These are phyloP conservation scores for Phytophthora foliorum DNA, from an alignment of 352 stramenopile species.

Conservation along the genomic window DNA sequence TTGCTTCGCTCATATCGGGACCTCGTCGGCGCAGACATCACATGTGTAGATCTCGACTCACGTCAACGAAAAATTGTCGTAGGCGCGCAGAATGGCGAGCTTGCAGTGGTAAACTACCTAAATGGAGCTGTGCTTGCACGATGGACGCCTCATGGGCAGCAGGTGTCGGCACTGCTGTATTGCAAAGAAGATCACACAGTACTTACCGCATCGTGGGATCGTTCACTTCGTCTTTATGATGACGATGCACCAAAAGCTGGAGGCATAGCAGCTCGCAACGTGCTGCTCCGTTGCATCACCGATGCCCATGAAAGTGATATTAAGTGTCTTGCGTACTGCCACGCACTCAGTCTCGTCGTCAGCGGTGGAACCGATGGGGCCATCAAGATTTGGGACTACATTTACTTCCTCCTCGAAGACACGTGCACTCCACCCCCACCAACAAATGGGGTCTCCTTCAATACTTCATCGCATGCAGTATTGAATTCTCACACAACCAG, in stretches of 20 bases:
- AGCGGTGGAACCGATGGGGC: slow-evolving; percentile 66
- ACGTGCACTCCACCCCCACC: slow-evolving; percentile 37
- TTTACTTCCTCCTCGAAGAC: slow-evolving; percentile 86
- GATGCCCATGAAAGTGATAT: slow-evolving; percentile 83
- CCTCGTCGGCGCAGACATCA: slow-evolving; percentile 67
- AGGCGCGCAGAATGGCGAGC: slow-evolving; percentile 69
- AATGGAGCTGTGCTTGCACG: slow-evolving; percentile 73
- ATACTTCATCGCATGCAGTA: slow-evolving; percentile 4
- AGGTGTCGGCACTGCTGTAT: slow-evolving; percentile 74
- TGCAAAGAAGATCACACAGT: slow-evolving; percentile 83
- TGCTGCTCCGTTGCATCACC: slow-evolving; percentile 69
- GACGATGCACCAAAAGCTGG: slow-evolving; percentile 52
- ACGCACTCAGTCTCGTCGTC: slow-evolving; percentile 70
- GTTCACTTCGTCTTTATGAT: slow-evolving; percentile 78
- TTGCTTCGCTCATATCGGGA: slow-evolving; percentile 72
- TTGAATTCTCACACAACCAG: slow-evolving; percentile 21
- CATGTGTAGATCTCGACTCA: slow-evolving; percentile 74
- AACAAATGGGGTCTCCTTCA: slow-evolving; percentile 21
- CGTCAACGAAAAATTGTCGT: slow-evolving; percentile 79
- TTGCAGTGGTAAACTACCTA: slow-evolving; percentile 82
- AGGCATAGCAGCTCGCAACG: slow-evolving; percentile 46
- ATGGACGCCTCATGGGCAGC: slow-evolving; percentile 70
- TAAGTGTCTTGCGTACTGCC: slow-evolving; percentile 82
- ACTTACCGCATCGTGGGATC: slow-evolving; percentile 81
- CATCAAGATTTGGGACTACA: slow-evolving; percentile 90